phyloP scores from a whole-genome alignment of 441 rosid species.

The Pelargonium fulgidum region DNA sequence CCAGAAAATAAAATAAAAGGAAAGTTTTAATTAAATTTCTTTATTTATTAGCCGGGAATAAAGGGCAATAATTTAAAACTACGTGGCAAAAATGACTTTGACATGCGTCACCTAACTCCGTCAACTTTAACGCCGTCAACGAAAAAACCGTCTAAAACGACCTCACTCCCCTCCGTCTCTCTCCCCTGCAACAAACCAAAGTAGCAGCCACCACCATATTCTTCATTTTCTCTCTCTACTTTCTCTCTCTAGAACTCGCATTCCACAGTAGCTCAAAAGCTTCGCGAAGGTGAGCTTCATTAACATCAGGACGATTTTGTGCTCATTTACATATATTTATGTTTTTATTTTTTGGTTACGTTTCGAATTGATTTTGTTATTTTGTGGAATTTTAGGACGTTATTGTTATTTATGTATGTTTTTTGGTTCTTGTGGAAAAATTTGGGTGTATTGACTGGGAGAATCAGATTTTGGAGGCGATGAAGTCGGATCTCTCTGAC shows the following conservation, averaged over 20 bases:
- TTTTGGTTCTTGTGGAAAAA: conserved; percentile 7
- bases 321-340: neutral
- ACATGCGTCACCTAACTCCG: conserved; percentile 36
- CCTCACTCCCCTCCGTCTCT: conserved; percentile 27
- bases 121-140: conserved; percentile 40
- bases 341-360: neutral
- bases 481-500: conserved; percentile 49
- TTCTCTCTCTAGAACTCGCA: conserved; percentile 14
- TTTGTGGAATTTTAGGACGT: neutral
- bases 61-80: neutral
- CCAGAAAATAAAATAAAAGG: neutral
- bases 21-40: neutral
- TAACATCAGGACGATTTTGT: conserved; percentile 13
- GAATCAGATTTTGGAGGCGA: conserved; percentile 29
- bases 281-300: conserved; percentile 20
- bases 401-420: conserved; percentile 8
- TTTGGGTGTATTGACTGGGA: conserved; percentile 11
- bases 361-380: conserved; percentile 8
- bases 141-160: conserved; percentile 41
- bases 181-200: conserved; percentile 19
- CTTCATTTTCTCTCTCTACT: conserved; percentile 19
- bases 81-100: conserved; percentile 21
- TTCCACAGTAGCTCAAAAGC: conserved; percentile 10
- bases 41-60: conserved; percentile 16
- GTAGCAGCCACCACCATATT: conserved; percentile 20